phyloP scores from a whole-genome alignment of 129 eudicot genomes.

The Kitagawia praeruptora region DNA sequence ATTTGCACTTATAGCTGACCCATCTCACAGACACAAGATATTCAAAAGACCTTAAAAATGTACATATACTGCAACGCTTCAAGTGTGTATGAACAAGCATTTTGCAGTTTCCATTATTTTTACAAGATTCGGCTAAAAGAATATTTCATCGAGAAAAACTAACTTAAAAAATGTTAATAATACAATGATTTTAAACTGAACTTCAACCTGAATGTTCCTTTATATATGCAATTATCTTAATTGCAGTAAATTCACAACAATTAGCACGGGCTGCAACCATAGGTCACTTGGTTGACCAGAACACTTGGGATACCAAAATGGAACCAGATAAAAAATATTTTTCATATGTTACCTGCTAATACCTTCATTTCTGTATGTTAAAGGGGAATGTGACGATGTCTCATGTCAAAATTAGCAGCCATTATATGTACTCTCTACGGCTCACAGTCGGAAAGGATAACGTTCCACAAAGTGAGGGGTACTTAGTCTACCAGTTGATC shows the following conservation, averaged over 20 bases:
- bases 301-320: not conserved
- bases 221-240: not conserved
- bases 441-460: conserved; percentile 1
- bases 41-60: not conserved
- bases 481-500: conserved; percentile 54
- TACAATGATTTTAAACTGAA: not conserved
- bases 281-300: not conserved
- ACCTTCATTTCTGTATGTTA: conserved; percentile 11
- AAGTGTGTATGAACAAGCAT: not conserved
- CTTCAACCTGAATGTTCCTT: not conserved
- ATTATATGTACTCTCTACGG: not conserved
- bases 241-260: conserved; percentile 3
- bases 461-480: not conserved
- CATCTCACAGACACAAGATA: not conserved
- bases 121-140: not conserved
- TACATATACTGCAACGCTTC: not conserved
- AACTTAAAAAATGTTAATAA: not conserved
- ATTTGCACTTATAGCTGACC: not conserved
- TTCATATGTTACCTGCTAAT: not conserved
- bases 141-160: not conserved
- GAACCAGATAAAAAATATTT: not conserved
- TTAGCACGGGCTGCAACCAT: not conserved
- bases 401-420: conserved; percentile 8
- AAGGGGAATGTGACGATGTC: not conserved
- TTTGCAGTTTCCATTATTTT: not conserved